Base-by-base conservation (phyloP, 2,329 filamentous ascomycete genomes). In the Didymella pinodella region DNA sequence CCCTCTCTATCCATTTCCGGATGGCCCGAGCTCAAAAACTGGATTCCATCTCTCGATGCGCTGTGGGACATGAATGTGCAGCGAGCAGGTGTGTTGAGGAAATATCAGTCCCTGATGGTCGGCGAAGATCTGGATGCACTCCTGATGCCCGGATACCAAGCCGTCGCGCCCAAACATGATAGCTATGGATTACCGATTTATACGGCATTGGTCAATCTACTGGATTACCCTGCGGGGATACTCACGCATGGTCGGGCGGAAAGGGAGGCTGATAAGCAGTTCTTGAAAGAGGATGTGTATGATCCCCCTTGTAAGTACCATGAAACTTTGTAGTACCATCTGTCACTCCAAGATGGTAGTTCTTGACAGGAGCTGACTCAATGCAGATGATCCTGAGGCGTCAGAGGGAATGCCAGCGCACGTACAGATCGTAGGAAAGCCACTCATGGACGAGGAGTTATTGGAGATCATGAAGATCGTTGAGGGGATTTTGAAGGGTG, bases 211-310 rank as follows among this genome's bases (percentile, higher is more conserved):
- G 79, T 79, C 68, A 88, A 86, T 58, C 22, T 85, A 8, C 63
- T 86, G 4, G 82, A 86, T 69, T 85, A 82, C 65, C 84, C 84
- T 3, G 79, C 82, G 3, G 83, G 80, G 7, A 78, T 84, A 2
- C 74, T 86, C 50, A 81, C 81, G 0, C 81, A 77, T 55, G 73
- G 77, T 2, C 78, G 71, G 16, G 81, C 80, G 2, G 75, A 79
- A 0, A 80, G 79, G 53, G 68, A 72, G 6, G 57, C 77, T 26
- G 83, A 84, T 59, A 69, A 54, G 12, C 58, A 66, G 5, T 78
- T 78, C 47, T 26, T 71, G 20, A 66, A 67, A 29, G 57, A 66
- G 1, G 65, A 64, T 2, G 71, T 46, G 5, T 78, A 78, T 57
- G 72, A 77, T 43, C 77, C 77, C 22, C 62, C 68, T 31, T 80